Evolutionary conservation across 257 asterid species (phyloP), one percentile per base, ranked within the genome.

Genomic region (Nicotiana sylvestris): DNA sequence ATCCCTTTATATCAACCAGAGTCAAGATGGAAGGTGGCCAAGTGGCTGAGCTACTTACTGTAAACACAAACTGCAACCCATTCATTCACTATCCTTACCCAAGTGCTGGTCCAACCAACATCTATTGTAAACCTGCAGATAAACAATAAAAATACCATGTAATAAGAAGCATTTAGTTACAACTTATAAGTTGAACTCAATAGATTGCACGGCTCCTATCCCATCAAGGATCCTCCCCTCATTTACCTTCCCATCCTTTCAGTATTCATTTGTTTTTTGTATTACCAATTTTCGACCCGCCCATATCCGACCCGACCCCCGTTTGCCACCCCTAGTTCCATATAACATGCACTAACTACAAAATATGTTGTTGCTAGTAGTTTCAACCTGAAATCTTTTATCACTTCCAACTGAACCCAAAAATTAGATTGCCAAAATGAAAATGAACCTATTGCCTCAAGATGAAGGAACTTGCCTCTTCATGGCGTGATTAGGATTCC

Each of bases 81-180:
- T 82, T 89, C 91, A 53, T 89, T 89, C 77, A 88, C 91, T 81
- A 89, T 86, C 89, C 91, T 88, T 80, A 89, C 92, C 92, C 92
- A 89, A 76, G 90, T 83, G 78, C 92, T 89, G 39, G 92, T 89
- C 92, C 92, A 89, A 1, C 91, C 92, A 33, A 89, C 86, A 56
- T 88, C 91, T 25, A 89, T 88, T 10, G 92, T 89, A 89, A 88
- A 89, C 87, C 91, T 89, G 86, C 80, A 21, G 64, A 65, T 58
- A 46, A 81, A 32, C 32, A 56, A 66, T 30, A 15, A 27, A 49
- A 80, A 2, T 21, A 56, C 76, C 51, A 37, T 0, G 15, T 16
- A 10, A 79, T 60, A 79, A 58, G 64, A 46, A 25, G 74, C 60
- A 21, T 56, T 79, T 61, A 0, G 56, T 46, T 9, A 70, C 27